Evolutionary conservation across 164 flowering plant genomes (phyloP).

Genomic region (Amborella trichopoda): DNA sequence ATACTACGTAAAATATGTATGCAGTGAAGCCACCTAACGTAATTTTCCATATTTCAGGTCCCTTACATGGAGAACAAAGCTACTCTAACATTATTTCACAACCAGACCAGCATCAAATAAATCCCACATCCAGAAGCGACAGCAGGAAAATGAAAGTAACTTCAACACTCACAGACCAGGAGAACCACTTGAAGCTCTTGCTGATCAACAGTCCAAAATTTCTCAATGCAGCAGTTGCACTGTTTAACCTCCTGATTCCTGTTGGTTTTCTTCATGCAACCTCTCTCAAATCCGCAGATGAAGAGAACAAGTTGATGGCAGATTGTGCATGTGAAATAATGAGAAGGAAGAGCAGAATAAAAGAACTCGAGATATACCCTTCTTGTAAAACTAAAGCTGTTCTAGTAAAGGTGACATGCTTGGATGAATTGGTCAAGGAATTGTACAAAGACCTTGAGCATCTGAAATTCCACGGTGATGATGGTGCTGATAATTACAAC

Average conservation of each 20-base stretch:
- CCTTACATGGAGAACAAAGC: too few species aligned
- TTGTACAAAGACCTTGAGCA: constrained; percentile 39
- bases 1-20: too few species aligned
- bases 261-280: constrained; percentile 28
- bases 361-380: constrained; percentile 37
- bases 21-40: too few species aligned
- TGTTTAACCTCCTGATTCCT: constrained; percentile 68
- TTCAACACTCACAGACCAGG: constrained; percentile 43
- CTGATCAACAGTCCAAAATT: constrained; percentile 44
- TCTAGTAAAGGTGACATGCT: constrained; percentile 18
- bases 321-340: constrained; percentile 66
- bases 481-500: constrained; percentile 16
- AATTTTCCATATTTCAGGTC: too few species aligned
- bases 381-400: constrained; percentile 12
- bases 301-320: constrained; percentile 30
- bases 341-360: constrained; percentile 61
- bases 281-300: constrained; percentile 16
- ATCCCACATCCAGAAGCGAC: constrained; percentile 3
- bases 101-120: constrained; percentile 10
- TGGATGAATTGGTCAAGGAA: constrained; percentile 61
- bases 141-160: constrained; percentile 18
- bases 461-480: constrained; percentile 24
- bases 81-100: constrained; percentile 5
- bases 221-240: constrained; percentile 79
- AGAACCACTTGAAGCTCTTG: constrained; percentile 52